Conservation (phyloP, 805 yeast species). For the Candida coquimbonensis region DNA sequence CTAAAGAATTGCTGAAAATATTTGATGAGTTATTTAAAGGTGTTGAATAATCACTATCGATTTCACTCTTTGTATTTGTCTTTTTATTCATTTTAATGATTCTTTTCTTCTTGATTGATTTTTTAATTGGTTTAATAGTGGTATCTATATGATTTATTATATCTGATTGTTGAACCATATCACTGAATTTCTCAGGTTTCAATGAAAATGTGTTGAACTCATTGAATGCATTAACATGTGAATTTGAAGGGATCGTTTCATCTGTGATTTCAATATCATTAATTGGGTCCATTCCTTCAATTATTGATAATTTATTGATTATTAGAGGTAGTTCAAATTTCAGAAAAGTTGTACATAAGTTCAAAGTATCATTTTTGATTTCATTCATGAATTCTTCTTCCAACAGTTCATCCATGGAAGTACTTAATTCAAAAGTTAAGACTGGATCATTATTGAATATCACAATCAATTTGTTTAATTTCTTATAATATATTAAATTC, state of each 20-base stretch:
- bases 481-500: slow-evolving; percentile 18
- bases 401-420: slow-evolving; percentile 21
- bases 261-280: slow-evolving; percentile 5
- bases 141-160: slow-evolving; percentile 2
- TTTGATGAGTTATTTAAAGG: slow-evolving; percentile 1
- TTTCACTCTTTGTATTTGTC: not conserved
- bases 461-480: slow-evolving; percentile 14
- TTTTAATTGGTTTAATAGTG: not conserved
- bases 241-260: not conserved
- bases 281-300: slow-evolving; percentile 9
- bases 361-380: slow-evolving; percentile 16
- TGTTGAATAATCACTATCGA: not conserved
- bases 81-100: slow-evolving; percentile 15
- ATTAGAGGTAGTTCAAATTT: slow-evolving; percentile 20
- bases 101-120: slow-evolving; percentile 13
- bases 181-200: slow-evolving; percentile 10
- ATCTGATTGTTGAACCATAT: slow-evolving; percentile 14
- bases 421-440: slow-evolving; percentile 18
- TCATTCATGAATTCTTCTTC: slow-evolving; percentile 19
- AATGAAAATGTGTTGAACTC: slow-evolving; percentile 18
- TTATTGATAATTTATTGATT: slow-evolving; percentile 10
- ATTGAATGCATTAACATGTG: not conserved
- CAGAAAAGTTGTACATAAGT: slow-evolving; percentile 13
- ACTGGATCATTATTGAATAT: slow-evolving; percentile 22
- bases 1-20: slow-evolving; percentile 3